Evolutionary conservation across 768 basidiomycete species (phyloP).

Genomic region (Rhodocollybia butyracea): DNA sequence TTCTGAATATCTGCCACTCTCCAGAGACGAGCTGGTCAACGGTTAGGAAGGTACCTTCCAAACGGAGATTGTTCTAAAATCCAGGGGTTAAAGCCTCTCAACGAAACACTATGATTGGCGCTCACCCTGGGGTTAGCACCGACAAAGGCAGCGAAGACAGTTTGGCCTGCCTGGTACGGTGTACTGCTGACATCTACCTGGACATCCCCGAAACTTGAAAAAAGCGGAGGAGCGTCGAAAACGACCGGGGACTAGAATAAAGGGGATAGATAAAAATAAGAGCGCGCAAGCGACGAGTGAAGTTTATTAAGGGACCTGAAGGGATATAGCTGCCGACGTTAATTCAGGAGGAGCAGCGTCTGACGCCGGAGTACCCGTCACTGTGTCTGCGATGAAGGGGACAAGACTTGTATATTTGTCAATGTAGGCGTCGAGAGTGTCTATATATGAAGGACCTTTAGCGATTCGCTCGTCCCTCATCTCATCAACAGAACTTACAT

Average conservation of each 20-base stretch:
- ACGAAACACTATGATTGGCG: slow-evolving; percentile 7
- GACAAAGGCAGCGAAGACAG: slow-evolving; percentile 60
- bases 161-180: slow-evolving; percentile 54
- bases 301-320: slow-evolving; percentile 42
- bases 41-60: slow-evolving; percentile 70
- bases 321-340: slow-evolving; percentile 61
- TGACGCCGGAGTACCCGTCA: slow-evolving; percentile 44
- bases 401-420: slow-evolving; percentile 70
- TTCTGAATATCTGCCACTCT: slow-evolving; percentile 55
- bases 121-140: slow-evolving; percentile 77
- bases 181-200: slow-evolving; percentile 48
- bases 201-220: slow-evolving; percentile 61
- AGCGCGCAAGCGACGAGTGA: background rate
- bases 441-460: background rate
- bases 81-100: background rate
- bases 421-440: slow-evolving; percentile 76
- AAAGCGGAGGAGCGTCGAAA: slow-evolving; percentile 54
- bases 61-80: slow-evolving; percentile 69
- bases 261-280: background rate
- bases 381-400: slow-evolving; percentile 51
- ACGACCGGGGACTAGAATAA: slow-evolving; percentile 56
- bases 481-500: slow-evolving; percentile 39
- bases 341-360: slow-evolving; percentile 66
- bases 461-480: background rate
- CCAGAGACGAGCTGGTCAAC: slow-evolving; percentile 51